Evolutionary conservation across 345 rosid species (phyloP), one percentile per base, ranked within the genome.

Genomic region (Viola odorata): DNA sequence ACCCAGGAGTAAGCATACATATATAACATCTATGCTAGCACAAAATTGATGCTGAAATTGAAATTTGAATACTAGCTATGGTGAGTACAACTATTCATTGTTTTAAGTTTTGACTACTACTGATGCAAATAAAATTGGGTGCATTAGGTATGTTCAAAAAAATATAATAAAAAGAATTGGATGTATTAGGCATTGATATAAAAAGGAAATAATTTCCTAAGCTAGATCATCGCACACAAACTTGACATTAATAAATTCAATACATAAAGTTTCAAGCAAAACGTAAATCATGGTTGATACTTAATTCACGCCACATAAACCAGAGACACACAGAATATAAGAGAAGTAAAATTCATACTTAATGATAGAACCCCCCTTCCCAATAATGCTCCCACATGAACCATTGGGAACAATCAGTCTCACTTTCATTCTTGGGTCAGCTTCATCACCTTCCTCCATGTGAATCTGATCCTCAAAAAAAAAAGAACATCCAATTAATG

Each of bases 361-460:
- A 78, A 95, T 95, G 39, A 86, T 91, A 69, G 94, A 80, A 52
- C 99, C 98, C 81, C 96, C 99, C 80, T 91, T 95, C 62, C 99
- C 99, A 74, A 95, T 95, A 64, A 95, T 95, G 78, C 99, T 83
- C 61, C 99, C 99, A 69, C 99, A 95, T 56, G 91, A 89, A 78
- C 84, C 81, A 73, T 95, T 91, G 47, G 99, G 96, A 79, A 91
- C 99, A 63, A 91, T 74, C 47, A 95, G 71, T 76, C 96, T 95
- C 75, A 95, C 81, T 80, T 85, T 95, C 66, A 82, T 78, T 77
- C 85, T 88, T 66, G 88, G 91, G 74, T 86, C 99, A 76, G 53
- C 82, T 50, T 88, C 96, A 66, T 63, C 78, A 58, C 83, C 95
- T 38, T 85, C 91, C 73, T 88, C 89, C 72, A 75, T 66, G 69